Conservation (phyloP, 345 rosid genomes). For the Sisymbrium irio region DNA sequence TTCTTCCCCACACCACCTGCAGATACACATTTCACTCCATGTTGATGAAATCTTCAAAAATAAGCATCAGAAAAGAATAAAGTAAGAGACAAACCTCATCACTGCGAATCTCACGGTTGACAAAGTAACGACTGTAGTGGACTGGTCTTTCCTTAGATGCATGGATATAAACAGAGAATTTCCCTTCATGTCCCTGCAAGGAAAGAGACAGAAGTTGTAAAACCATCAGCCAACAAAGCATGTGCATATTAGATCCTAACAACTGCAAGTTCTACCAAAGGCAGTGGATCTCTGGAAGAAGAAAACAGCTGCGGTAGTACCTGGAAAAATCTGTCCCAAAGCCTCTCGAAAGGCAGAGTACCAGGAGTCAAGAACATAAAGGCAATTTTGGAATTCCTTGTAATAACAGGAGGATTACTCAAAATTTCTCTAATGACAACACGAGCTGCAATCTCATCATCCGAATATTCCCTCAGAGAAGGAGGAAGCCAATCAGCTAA, state of each 20-base stretch:
- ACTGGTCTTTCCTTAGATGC: slow-evolving; percentile 56
- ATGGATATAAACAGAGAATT: slow-evolving; percentile 64
- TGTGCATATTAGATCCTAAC: no score
- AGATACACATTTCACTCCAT: background rate
- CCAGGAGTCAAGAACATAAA: slow-evolving; percentile 91
- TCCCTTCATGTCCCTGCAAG: slow-evolving; percentile 63
- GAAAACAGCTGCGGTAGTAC: no score
- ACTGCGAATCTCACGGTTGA: slow-evolving; percentile 59
- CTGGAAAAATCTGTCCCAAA: slow-evolving; percentile 86
- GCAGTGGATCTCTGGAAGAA: no score
- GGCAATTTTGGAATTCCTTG: slow-evolving; percentile 70
- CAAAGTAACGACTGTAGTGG: slow-evolving; percentile 55
- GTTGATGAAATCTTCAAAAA: background rate
- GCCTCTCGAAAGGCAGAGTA: slow-evolving; percentile 84
- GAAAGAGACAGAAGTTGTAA: background rate
- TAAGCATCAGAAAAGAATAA: background rate
- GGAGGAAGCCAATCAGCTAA: slow-evolving; percentile 94
- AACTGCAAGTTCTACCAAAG: background rate
- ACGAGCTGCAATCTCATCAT: slow-evolving; percentile 76
- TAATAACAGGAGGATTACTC: slow-evolving; percentile 45
- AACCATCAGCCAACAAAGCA: background rate
- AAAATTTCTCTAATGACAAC: slow-evolving; percentile 71
- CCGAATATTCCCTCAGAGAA: slow-evolving; percentile 71
- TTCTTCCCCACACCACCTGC: slow-evolving; percentile 69
- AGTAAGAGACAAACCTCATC: slow-evolving; percentile 42